phyloP scores from a whole-genome alignment of 2,329 filamentous ascomycete species.

The Talaromyces sp. region DNA sequence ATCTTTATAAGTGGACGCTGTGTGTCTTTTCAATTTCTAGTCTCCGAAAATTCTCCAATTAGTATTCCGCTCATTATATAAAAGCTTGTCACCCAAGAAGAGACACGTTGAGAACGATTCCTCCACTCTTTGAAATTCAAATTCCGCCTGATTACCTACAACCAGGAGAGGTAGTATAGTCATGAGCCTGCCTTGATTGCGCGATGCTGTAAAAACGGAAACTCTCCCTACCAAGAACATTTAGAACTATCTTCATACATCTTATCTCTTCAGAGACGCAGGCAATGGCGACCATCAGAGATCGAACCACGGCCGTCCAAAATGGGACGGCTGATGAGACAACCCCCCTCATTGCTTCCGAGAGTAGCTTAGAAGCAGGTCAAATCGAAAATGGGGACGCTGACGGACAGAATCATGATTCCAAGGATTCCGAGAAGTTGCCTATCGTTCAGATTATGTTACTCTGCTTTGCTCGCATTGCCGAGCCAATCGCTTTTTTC shows the following conservation, averaged over 20 bases:
- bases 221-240: neutral
- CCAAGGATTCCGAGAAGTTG: slow-evolving; percentile 29
- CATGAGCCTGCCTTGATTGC: neutral
- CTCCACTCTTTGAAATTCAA: neutral
- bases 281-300: neutral
- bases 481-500: slow-evolving; percentile 81
- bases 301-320: neutral
- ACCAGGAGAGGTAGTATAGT: neutral
- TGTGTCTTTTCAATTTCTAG: neutral
- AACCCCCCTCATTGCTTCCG: slow-evolving; percentile 7
- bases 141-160: neutral
- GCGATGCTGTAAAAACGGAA: neutral
- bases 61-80: neutral
- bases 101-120: neutral
- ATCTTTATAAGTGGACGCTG: neutral
- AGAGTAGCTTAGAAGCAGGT: no score
- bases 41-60: neutral
- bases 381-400: neutral
- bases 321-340: neutral
- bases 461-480: slow-evolving; percentile 68
- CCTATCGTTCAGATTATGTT: slow-evolving; percentile 65
- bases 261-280: neutral
- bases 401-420: neutral
- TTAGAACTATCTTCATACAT: no score
- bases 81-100: neutral